phyloP scores from a whole-genome alignment of 2,329 filamentous ascomycete genomes.

The Colletotrichum sp. region DNA sequence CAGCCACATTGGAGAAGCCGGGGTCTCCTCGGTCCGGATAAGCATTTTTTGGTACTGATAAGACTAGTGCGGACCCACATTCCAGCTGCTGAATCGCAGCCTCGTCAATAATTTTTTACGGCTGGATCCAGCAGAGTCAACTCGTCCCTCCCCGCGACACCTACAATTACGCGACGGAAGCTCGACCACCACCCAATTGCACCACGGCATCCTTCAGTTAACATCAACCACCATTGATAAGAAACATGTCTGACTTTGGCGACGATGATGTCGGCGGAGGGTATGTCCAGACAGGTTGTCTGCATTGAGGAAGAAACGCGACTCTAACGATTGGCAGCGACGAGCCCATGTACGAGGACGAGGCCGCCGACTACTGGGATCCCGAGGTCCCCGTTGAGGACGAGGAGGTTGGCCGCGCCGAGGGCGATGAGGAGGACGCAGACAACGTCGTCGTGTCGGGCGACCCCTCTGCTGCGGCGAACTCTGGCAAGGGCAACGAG shows the following conservation, averaged over 20 bases:
- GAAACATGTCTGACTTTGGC: slow-evolving; percentile 75
- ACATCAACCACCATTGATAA: background rate
- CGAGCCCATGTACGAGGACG: slow-evolving; percentile 73
- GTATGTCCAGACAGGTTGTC: slow-evolving; percentile 6
- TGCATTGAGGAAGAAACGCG: background rate
- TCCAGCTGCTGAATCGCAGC: slow-evolving; percentile 14
- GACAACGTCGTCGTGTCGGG: slow-evolving; percentile 66
- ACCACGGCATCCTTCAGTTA: background rate
- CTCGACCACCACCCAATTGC: background rate
- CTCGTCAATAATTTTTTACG: slow-evolving; percentile 25
- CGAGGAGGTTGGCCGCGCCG: slow-evolving; percentile 59
- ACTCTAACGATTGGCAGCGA: slow-evolving; percentile 50
- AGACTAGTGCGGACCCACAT: slow-evolving; percentile 3
- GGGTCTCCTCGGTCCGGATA: slow-evolving; percentile 18
- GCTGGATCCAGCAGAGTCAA: slow-evolving; percentile 3
- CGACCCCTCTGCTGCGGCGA: slow-evolving; percentile 65
- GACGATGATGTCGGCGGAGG: slow-evolving; percentile 52
- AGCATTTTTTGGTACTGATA: slow-evolving; percentile 8
- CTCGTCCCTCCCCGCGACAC: slow-evolving; percentile 6
- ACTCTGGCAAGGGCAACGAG: slow-evolving; percentile 56
- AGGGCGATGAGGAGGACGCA: slow-evolving; percentile 60
- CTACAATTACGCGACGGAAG: background rate
- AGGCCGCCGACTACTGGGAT: slow-evolving; percentile 58
- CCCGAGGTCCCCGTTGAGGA: slow-evolving; percentile 55
- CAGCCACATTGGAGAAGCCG: background rate